Base-by-base conservation (phyloP, 2,329 filamentous ascomycete genomes). In the Leptoxyphium fumago region DNA sequence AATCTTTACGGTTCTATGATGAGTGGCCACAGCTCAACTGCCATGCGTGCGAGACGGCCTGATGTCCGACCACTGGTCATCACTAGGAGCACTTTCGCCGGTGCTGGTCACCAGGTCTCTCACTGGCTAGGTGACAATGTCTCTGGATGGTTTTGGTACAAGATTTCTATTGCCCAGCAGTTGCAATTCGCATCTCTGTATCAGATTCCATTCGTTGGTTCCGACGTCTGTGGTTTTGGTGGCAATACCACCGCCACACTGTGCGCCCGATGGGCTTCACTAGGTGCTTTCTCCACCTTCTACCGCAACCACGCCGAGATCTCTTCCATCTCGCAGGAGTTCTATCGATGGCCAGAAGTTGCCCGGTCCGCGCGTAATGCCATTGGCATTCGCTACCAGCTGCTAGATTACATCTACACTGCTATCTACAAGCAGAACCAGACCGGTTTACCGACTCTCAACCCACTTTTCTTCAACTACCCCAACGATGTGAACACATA, bases 321-420 rank as follows among this genome's bases (percentile, higher is more conserved):
- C 39, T 55, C 60, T 26, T 58, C 60, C 6, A 68, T 71, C 18
- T 54, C 32, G 15, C 45, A 47, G n/a, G 81, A 84, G 56, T 79
- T 81, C 55, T 86, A 84, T 60, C 70, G 66, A 38, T 85, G 80
- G 79, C 62, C 67, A 0, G 60, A 64, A 1, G 78, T 82, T 5
- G 66, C 78, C 0, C 61, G 69, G 7, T 77, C 78, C 0, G 80
- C 80, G 0, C 72, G 70, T 44, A 77, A 74, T 45, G 78, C 75
- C 10, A 83, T 85, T 50, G 70, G 73, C 34, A 75, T 78, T 34
- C 72, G 82, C 17, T 85, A 85, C 62, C 70, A 73, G 21, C 67
- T 86, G 14, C 66, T 88, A 10, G 83, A 87, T 55, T 88, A 88
- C 64, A 70, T 84, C 47, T 88, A 89, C 67, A 87, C 83, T 1